Evolutionary conservation across 768 basidiomycete genomes (phyloP).

Genomic region (Hortiboletus campestris): DNA sequence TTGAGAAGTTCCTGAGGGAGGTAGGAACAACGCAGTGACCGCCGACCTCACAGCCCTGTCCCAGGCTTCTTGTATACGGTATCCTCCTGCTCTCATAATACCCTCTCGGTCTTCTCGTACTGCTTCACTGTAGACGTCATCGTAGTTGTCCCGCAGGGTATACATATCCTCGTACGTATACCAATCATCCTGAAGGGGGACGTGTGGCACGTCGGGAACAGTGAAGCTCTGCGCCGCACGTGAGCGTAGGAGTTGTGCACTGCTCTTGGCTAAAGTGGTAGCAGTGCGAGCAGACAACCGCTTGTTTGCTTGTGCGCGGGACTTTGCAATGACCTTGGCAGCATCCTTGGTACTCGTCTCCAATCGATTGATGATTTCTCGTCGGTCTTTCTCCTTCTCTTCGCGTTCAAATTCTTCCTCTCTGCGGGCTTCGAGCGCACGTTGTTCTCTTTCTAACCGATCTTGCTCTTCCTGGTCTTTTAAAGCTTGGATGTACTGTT

Average conservation of each 20-base stretch:
- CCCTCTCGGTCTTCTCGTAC: conserved; percentile 74
- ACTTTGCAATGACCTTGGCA: conserved; percentile 64
- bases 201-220: conserved; percentile 78
- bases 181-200: conserved; percentile 74
- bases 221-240: conserved; percentile 63
- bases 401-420: conserved; percentile 76
- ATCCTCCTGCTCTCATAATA: conserved; percentile 82
- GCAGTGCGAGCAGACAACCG: conserved; percentile 55
- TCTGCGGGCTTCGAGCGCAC: conserved; percentile 61
- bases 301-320: conserved; percentile 61
- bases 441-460: conserved; percentile 63
- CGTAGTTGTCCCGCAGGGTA: conserved; percentile 54
- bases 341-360: conserved; percentile 77
- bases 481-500: conserved; percentile 67
- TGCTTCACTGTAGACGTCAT: conserved; percentile 73
- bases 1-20: conserved; percentile 39
- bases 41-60: conserved; percentile 73
- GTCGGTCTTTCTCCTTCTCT: conserved; percentile 67
- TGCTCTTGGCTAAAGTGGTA: conserved; percentile 41
- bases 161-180: conserved; percentile 74
- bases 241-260: conserved; percentile 52
- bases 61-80: conserved; percentile 81
- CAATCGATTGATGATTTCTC: conserved; percentile 77
- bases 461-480: conserved; percentile 83
- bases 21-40: conserved; percentile 68